phyloP scores from a whole-genome alignment of 257 asterid genomes.

The Solanum infundibuliforme region DNA sequence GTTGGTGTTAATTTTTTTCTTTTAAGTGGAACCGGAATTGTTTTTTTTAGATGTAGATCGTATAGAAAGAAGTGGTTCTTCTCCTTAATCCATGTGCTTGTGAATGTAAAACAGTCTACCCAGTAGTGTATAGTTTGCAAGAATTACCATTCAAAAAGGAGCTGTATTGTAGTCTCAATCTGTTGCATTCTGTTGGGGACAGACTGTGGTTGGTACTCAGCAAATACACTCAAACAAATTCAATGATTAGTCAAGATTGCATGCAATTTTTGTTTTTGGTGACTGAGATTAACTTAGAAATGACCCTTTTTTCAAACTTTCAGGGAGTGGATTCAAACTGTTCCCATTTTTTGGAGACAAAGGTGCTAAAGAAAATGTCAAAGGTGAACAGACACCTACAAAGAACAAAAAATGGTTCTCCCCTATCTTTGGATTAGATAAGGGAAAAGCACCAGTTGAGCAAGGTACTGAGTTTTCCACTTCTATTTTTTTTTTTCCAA shows the following conservation, averaged over 20 bases:
- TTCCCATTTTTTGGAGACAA: conserved; percentile 28
- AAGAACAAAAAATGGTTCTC: conserved; percentile 47
- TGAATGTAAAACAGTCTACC: not conserved
- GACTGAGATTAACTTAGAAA: not conserved
- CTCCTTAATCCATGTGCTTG: not conserved
- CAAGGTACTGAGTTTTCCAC: conserved; percentile 33
- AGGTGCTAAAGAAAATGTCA: conserved; percentile 16
- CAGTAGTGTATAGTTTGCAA: not conserved
- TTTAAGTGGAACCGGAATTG: not conserved
- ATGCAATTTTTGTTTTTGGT: not conserved
- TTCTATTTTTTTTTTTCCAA: not conserved
- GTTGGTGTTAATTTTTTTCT: not conserved
- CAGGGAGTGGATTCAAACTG: conserved; percentile 58
- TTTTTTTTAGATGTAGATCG: not conserved
- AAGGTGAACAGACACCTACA: conserved; percentile 24
- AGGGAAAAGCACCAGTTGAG: conserved; percentile 26
- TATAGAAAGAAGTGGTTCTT: not conserved
- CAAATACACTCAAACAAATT: not conserved
- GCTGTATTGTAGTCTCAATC: not conserved
- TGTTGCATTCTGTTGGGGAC: not conserved
- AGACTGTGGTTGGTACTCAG: not conserved
- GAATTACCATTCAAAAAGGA: not conserved
- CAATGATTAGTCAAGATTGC: not conserved
- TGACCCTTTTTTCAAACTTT: conserved; percentile 3
- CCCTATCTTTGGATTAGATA: conserved; percentile 32